Evolutionary conservation across 805 yeast genomes (phyloP).

Genomic region (Candida pini): DNA sequence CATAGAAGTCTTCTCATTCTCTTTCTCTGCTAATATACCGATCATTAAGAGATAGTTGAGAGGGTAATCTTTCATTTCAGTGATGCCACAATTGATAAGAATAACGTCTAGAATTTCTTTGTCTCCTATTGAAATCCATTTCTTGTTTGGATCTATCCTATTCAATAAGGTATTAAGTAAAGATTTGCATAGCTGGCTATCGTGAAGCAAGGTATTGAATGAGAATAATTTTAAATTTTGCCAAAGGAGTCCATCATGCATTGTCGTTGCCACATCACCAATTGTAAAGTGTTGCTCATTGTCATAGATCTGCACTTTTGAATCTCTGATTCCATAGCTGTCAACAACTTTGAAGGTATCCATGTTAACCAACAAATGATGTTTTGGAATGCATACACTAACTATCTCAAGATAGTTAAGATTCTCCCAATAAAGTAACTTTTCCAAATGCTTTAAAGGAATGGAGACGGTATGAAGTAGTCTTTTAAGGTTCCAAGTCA

Average conservation of each 20-base stretch:
- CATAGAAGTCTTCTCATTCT: background rate
- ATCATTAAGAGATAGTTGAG: slow-evolving; percentile 7
- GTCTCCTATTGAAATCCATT: slow-evolving; percentile 7
- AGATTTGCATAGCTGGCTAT: background rate
- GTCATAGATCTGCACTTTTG: slow-evolving; percentile 4
- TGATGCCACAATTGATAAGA: no score
- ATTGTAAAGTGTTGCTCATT: slow-evolving; percentile 4
- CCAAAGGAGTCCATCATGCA: slow-evolving; percentile 5
- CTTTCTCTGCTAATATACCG: slow-evolving; percentile 1
- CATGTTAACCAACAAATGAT: slow-evolving; percentile 3
- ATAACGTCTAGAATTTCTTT: no score
- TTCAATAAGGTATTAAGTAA: slow-evolving; percentile 1
- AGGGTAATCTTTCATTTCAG: slow-evolving; percentile 4
- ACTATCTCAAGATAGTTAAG: slow-evolving; percentile 7
- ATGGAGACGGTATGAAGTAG: slow-evolving; percentile 6
- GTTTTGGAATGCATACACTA: background rate
- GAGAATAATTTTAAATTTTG: slow-evolving; percentile 7
- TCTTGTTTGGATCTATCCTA: background rate
- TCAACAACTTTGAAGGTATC: background rate
- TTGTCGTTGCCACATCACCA: slow-evolving; percentile 7
- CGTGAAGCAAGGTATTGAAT: slow-evolving; percentile 3
- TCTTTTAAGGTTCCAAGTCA: slow-evolving; percentile 6
- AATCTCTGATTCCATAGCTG: background rate
- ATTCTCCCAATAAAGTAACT: slow-evolving; percentile 8
- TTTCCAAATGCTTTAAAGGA: background rate